These are phyloP conservation scores for Platismatia glauca DNA, from an alignment of 495 filamentous ascomycete genomes.

Conservation along the genomic window DNA sequence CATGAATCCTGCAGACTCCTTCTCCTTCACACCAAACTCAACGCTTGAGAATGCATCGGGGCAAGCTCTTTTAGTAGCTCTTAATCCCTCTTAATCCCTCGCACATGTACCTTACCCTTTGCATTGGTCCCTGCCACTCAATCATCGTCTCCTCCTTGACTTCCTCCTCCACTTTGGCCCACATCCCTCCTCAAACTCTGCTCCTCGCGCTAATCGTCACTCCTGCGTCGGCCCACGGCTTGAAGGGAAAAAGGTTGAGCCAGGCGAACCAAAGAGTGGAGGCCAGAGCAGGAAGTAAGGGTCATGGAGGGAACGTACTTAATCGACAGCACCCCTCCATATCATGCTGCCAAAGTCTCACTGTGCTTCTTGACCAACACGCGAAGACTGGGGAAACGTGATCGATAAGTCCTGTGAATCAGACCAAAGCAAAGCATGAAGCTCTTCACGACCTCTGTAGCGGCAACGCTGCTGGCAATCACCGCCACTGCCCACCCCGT, in stretches of 20 bases:
- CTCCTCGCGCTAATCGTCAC: too few species aligned
- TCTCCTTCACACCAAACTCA: too few species aligned
- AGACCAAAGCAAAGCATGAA: constrained; percentile 2
- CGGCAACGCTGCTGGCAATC: constrained; percentile 2
- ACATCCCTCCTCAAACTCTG: not conserved
- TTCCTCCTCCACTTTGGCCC: not conserved
- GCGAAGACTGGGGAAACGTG: not conserved
- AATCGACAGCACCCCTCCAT: not conserved
- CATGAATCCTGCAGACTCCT: not conserved
- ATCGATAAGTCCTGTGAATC: not conserved
- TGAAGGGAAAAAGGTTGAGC: not conserved
- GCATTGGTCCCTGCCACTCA: too few species aligned
- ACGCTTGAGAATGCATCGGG: too few species aligned
- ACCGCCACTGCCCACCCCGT: constrained; percentile 2
- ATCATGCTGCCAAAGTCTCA: too few species aligned
- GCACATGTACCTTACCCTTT: too few species aligned
- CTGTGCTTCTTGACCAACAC: too few species aligned
- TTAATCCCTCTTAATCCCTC: not conserved
- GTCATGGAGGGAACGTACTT: not conserved
- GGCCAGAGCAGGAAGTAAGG: not conserved
- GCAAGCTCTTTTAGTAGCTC: not conserved
- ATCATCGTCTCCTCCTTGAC: too few species aligned
- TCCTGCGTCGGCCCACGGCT: not conserved
- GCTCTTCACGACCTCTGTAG: constrained; percentile 2
- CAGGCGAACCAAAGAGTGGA: constrained; percentile 4